Base-by-base conservation (phyloP, 192 early-diverging fungal species). In the Coemansia sp. region DNA sequence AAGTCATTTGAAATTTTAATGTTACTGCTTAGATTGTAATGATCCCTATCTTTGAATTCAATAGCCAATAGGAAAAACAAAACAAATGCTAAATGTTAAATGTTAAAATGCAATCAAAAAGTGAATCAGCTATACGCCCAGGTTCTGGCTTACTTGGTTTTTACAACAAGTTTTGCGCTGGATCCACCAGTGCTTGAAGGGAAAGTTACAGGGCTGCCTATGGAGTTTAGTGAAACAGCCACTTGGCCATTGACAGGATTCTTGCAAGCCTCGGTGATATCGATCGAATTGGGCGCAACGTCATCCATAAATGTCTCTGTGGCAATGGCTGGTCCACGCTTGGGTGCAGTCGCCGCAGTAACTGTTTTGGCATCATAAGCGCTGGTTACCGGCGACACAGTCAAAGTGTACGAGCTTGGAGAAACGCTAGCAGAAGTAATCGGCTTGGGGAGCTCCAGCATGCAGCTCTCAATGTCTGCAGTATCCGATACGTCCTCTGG, bases 131-230 rank as follows among this genome's bases (percentile, higher is more conserved):
- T 13, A 16, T 43, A 18, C 18, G 40, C 0, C 40, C 18, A 43
- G 18, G 5, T 4, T 1, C n/a, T 13, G 15, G 37, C 33, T 16
- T 67, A 67, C 45, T 55, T 57, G 0, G 65, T 73, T 1, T 34
- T 66, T 18, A 73, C 52, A 56, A 67, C 48, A 58, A 73, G 59
- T 10, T 63, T 59, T 3, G 71, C 65, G 9, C 51, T 59, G 18
- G 71, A 73, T 7, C 71, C 71, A n/a, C 71, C 71, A 3, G 60
- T 35, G 60, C 46, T 67, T 18, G 71, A 67, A 23, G 64, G 64
- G 65, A 73, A 63, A 0, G 60, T 51, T n/a, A 66, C 64, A 0
- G 71, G 71, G 1, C 34, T 25, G 26, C 55, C 59, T 34, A 39
- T 48, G 34, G 71, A 61, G 46, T 60, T 65, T 8, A 73, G 66